phyloP scores from a whole-genome alignment of 768 basidiomycete genomes.

The Podaxis sp. region DNA sequence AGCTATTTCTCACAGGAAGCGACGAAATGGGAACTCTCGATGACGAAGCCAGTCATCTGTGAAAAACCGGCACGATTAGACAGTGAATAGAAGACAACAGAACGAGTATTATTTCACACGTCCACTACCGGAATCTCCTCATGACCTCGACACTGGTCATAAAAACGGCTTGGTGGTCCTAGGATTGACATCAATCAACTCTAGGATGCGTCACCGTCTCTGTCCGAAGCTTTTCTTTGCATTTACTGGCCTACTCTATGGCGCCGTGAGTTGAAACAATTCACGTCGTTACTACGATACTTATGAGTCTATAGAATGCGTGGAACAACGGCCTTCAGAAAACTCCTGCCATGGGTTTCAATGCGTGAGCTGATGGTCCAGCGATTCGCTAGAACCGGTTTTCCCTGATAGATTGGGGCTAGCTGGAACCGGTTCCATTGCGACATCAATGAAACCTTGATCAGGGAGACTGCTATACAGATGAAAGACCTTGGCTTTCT shows the following conservation, averaged over 20 bases:
- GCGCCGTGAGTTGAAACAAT: background rate
- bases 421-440: constrained; percentile 28
- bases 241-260: background rate
- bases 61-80: background rate
- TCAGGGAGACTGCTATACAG: constrained; percentile 22
- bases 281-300: background rate
- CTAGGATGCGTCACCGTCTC: background rate
- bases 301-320: constrained; percentile 14
- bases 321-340: constrained; percentile 24
- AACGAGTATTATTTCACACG: background rate
- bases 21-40: background rate
- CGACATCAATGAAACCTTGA: constrained; percentile 25
- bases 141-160: background rate
- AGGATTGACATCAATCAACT: no score
- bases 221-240: background rate
- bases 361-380: constrained; percentile 17
- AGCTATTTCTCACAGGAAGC: constrained; percentile 5
- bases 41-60: constrained; percentile 1
- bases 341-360: constrained; percentile 28
- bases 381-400: no score
- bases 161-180: background rate
- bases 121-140: background rate
- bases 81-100: background rate
- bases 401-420: background rate
- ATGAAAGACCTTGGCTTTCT: constrained; percentile 25